Conservation (phyloP, 805 yeast species). For the Starmerella scarabaei region DNA sequence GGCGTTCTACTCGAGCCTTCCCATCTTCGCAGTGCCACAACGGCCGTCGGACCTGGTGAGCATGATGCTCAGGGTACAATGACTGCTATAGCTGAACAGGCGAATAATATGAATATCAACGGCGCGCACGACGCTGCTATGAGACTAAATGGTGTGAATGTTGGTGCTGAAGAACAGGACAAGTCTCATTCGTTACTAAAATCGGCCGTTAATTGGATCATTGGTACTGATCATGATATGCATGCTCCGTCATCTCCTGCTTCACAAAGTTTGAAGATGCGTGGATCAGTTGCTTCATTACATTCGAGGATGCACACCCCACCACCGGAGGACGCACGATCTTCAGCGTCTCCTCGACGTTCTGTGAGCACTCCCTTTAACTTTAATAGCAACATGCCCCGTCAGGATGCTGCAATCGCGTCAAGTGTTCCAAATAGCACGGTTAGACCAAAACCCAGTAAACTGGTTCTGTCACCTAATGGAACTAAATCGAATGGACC, state of each 20-base stretch:
- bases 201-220: slow-evolving; percentile 9
- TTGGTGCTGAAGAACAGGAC: background rate
- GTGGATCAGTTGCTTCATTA: background rate
- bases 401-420: background rate
- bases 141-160: background rate
- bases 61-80: background rate
- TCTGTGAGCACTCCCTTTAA: background rate
- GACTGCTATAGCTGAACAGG: background rate
- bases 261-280: background rate
- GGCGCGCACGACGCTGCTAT: background rate
- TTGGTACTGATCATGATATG: slow-evolving; percentile 3
- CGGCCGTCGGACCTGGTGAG: no score
- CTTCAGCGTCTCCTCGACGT: background rate
- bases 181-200: slow-evolving; percentile 1
- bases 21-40: slow-evolving; percentile 7
- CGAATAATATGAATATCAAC: background rate
- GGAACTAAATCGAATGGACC: background rate
- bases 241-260: background rate
- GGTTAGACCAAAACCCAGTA: no score
- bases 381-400: background rate
- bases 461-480: background rate
- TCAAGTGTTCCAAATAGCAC: no score
- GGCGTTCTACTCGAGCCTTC: slow-evolving; percentile 11
- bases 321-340: background rate
- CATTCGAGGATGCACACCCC: background rate